Conservation (phyloP, 176 grass and related monocot genomes). For the Triticum dicoccoides region DNA sequence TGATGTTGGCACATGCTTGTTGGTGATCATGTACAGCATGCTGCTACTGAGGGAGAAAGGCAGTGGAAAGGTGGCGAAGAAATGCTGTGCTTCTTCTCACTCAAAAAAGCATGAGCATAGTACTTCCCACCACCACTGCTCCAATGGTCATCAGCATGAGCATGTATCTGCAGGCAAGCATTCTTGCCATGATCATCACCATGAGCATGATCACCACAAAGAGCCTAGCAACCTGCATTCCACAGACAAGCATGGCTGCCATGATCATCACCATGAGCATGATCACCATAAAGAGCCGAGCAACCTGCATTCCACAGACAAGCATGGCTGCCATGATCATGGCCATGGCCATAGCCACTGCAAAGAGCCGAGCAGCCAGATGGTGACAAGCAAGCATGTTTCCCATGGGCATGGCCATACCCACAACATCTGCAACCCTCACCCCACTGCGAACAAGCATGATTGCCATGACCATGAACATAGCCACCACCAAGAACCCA, state of each 20-base stretch:
- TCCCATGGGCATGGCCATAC: constrained; percentile 33
- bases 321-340: constrained; percentile 39
- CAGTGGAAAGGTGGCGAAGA: constrained; percentile 43
- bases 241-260: constrained; percentile 18
- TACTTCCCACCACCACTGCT: constrained; percentile 16
- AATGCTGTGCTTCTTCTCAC: constrained; percentile 7
- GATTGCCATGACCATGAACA: constrained; percentile 41
- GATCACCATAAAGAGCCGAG: constrained; percentile 23
- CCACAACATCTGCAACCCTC: constrained; percentile 11
- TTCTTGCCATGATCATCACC: constrained; percentile 33
- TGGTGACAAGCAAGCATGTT: constrained; percentile 12
- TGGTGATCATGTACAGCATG: constrained; percentile 99
- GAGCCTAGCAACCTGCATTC: constrained; percentile 1
- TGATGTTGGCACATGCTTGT: constrained; percentile 92
- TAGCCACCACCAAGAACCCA: constrained; percentile 30
- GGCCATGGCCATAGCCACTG: constrained; percentile 22
- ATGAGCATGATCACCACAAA: constrained; percentile 24
- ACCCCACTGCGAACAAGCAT: background rate
- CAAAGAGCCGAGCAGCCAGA: constrained; percentile 25
- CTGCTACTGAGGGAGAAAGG: constrained; percentile 53
- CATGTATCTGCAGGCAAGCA: constrained; percentile 25
- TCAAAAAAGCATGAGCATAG: constrained; percentile 26
- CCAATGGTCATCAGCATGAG: constrained; percentile 27
- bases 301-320: background rate
- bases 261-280: constrained; percentile 30